Base-by-base conservation (phyloP, 78 protist species). In the Capsaspora owczarzaki region DNA sequence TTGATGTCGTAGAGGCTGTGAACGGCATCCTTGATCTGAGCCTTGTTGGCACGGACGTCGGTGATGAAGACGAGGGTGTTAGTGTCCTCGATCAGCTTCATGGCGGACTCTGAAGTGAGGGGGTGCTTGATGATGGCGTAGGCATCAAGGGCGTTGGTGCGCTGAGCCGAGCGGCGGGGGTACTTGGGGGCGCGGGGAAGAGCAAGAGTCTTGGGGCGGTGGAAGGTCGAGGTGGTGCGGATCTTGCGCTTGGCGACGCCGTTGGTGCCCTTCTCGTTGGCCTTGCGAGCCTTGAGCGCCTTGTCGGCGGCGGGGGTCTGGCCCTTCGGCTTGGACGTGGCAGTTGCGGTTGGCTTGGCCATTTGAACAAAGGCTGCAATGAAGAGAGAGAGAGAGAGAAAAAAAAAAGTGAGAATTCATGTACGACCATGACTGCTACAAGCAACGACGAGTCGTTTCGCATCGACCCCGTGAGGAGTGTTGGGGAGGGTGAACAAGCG, bases 41-140 rank as follows among this genome's bases (percentile, higher is more conserved):
- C 20, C 93, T 98, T 98, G 95, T 85, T 93, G 81, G 99, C 83
- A 61, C 86, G 93, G 78, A 60, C 56, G 77, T 93, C 95, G 5
- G 90, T 93, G 78, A 98, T 85, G 94, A 96, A 98, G 74, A 92
- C 93, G 49, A 98, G 88, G 75, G 99, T 96, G 96, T 96, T 96
- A 95, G 89, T 84, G 70, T 87, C 95, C 86, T 98, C 99, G 61
- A 96, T 92, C 95, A 92, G 85, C 93, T 92, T 90, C 96, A 95
- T 89, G 77, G 98, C 98, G 16, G 93, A 72, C 88, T 96, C 99
- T 33, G 98, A 93, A 61, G 94, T 93, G 72, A 95, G 87, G 33
- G 99, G 99, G 86, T 85, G 84, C 84, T 89, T 84, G 79, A 95
- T 63, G 80, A 94, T 69, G 79, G 89, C 22, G 91, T 74, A 95